Evolutionary conservation across 495 filamentous ascomycete species (phyloP).

Genomic region (Polyplosphaeria fusca): DNA sequence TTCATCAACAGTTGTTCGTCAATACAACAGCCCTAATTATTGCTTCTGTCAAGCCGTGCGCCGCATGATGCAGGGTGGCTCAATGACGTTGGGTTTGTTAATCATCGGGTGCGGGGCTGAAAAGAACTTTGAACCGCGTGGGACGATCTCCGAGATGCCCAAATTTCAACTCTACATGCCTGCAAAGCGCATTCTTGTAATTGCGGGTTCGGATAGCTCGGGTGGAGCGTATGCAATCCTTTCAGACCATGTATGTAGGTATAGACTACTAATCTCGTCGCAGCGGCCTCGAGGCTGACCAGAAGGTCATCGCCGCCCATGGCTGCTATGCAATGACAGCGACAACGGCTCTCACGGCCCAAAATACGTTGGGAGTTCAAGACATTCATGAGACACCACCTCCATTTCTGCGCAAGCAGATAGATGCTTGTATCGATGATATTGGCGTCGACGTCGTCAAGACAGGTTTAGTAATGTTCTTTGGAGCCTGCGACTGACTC

Average conservation of each 20-base stretch:
- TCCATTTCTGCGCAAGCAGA: conserved; percentile 76
- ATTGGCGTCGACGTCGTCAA: conserved; percentile 89
- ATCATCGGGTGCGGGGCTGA: not conserved
- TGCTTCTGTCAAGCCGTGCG: too few species aligned
- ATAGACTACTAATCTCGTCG: not conserved
- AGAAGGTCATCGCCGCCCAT: conserved; percentile 89
- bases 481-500: not conserved
- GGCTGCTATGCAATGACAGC: conserved; percentile 92
- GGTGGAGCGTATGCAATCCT: conserved; percentile 71
- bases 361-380: conserved; percentile 83
- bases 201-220: conserved; percentile 83
- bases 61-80: too few species aligned
- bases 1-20: too few species aligned
- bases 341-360: conserved; percentile 92
- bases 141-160: not conserved
- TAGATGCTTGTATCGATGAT: conserved; percentile 78
- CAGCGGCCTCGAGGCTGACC: conserved; percentile 95
- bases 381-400: conserved; percentile 78
- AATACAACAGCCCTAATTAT: too few species aligned
- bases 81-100: not conserved
- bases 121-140: not conserved
- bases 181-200: conserved; percentile 61
- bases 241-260: conserved; percentile 11
- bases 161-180: conserved; percentile 16
- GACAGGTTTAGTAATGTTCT: conserved; percentile 54